Percentiles rank a stretch among this genome's conserved stretches.
phyloP scores from a whole-genome alignment of 2,329 filamentous ascomycete species.

The Monosporascus sp. region DNA sequence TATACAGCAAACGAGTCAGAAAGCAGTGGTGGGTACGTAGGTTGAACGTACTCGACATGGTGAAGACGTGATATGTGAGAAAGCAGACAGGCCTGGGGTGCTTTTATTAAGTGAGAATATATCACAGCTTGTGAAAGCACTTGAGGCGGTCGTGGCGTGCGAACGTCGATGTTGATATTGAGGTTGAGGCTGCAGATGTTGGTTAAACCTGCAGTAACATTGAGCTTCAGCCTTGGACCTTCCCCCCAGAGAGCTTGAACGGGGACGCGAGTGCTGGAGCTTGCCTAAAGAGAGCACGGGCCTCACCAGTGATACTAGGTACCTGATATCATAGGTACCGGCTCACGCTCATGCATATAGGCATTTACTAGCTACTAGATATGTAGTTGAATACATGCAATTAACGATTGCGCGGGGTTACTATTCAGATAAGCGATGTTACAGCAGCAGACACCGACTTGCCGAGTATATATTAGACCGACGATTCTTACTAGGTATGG shows the following conservation, averaged over 20 bases:
- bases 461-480: too few relatives aligned
- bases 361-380: too few relatives aligned
- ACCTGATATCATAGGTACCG: neutral
- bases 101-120: neutral
- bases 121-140: neutral
- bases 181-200: slow-evolving; percentile 2
- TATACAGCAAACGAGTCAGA: slow-evolving; percentile 8
- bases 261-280: slow-evolving; percentile 42
- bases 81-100: neutral
- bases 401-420: too few relatives aligned
- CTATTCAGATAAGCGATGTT: too few relatives aligned
- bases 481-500: too few relatives aligned
- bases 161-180: neutral
- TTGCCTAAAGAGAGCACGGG: slow-evolving; percentile 33
- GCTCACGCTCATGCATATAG: too few relatives aligned
- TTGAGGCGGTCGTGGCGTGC: neutral
- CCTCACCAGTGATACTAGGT: neutral
- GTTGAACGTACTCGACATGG: slow-evolving; percentile 4
- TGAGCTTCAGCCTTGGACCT: slow-evolving; percentile 9
- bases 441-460: too few relatives aligned
- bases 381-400: too few relatives aligned
- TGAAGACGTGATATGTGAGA: neutral
- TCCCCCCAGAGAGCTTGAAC: slow-evolving; percentile 4
- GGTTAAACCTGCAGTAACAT: slow-evolving; percentile 9
- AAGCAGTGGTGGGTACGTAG: slow-evolving; percentile 2